Base-by-base conservation (phyloP, 192 early-diverging fungal genomes). In the Coemansia sp. region DNA sequence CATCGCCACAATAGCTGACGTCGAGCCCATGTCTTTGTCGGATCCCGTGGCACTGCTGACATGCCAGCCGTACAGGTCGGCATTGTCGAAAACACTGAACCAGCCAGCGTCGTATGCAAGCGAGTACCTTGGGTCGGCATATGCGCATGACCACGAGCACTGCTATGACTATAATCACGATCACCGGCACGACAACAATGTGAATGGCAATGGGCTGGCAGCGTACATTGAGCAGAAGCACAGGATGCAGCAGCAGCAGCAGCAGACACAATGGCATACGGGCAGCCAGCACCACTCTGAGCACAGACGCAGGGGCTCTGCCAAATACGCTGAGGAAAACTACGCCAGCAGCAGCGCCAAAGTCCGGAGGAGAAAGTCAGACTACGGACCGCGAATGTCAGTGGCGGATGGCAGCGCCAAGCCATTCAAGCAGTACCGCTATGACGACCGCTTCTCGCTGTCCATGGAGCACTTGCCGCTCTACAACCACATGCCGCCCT, bases 401-500 rank as follows among this genome's bases (percentile, higher is more conserved):
- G 52, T 10, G 52, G 27, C 15, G 11, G 52, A 55, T 31, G 27
- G 52, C 1, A 27, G 24, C 11, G 52, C 52, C 52, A 55, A 55
- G 52, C 52, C 52, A 31, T 16, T 10, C 55, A 58, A 58, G 31
- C 68, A 69, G 41, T 69, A 75, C 63, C 53, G 47, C 8, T 82
- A 77, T 41, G 66, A 78, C 58, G 68, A 63, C 33, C 34, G 55
- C 13, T 82, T 78, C 44, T 73, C 80, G 11, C 55, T 71, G 65
- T 76, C 80, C 9, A 77, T 69, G 43, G 75, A 69, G 15, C 68
- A 77, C 47, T 47, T 77, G 71, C 80, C 75, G 39, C 66, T 77
- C 31, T 63, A 67, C 22, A 55, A 53, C 49, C 65, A 67, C 39
- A 6, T 22, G 15, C 52, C 31, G 6, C 20, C 47, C 47, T 50